Evolutionary conservation across 345 rosid genomes (phyloP), one percentile per base, ranked within the genome.

Genomic region (Abelmoschus esculentus): DNA sequence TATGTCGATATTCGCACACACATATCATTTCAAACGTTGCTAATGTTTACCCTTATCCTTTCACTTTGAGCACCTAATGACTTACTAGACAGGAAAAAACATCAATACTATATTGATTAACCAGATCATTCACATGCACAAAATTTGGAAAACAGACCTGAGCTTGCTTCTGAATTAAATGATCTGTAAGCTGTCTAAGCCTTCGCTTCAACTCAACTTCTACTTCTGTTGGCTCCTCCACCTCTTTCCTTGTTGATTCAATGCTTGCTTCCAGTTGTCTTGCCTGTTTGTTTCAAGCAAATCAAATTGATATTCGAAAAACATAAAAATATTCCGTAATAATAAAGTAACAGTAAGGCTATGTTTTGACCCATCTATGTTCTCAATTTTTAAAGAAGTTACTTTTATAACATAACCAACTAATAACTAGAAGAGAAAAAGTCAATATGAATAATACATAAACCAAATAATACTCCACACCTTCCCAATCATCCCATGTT

Each of bases 91-190:
- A 28, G 15, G 34, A 58, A 58, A 50, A 29, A 59, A 29, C 42
- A 59, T 31, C 3, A 26, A 56, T 3, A 17, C n/a, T 17, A 59
- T 59, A 59, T 40, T n/a, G 14, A 10, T 40, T n/a, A 63, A 18
- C 28, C 67, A 42, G 54, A 46, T 50, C 68, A 65, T 58, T 9
- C 18, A 31, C 22, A 52, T 61, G 34, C 15, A 61, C 40, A 18
- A 66, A 6, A 69, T 66, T 71, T 61, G 8, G 28, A 67, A 68
- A 49, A 70, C 75, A 79, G 66, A 93, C 98, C 98, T 91, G 98
- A 58, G 95, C 84, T 81, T 93, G 98, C 78, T 93, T 91, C 85
- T 93, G 96, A 84, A 93, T 91, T 75, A 93, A 83, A 87, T 89
- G 98, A 84, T 93, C 98, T 60, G 97, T 91, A 70, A 91, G 82